Evolutionary conservation across 2,329 filamentous ascomycete species (phyloP), one percentile per base, ranked within the genome.

Genomic region (Botrytis hyacinthi): DNA sequence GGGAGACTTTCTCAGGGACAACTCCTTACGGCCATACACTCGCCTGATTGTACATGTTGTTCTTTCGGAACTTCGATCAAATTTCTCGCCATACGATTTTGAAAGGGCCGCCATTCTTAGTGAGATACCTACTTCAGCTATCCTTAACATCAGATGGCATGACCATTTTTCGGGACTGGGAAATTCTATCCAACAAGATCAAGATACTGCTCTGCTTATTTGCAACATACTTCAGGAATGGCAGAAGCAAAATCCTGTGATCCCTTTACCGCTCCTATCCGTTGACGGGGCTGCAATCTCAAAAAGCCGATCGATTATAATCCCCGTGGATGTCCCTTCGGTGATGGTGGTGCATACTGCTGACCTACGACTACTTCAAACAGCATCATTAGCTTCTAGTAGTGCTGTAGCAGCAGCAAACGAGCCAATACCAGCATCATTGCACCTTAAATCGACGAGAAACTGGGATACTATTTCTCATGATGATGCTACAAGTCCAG

Each of bases 301-400:
- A 35, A 84, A 87, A 32, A 85, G 82, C 75, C 87, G 87, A 32
- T 90, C 90, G 20, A 95, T 99, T 77, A 85, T 92, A 44, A 97
- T 99, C 71, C 93, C 95, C 0, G 95, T 99, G 22, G 94, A 97
- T 74, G 90, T 99, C 1, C 95, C 95, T 0, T 90, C 92, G 1
- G 86, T 97, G 2, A 89, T 93, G 66, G 89, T 97, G 32, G 88
- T 98, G 0, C 92, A 97, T 82, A 97, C 93, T 0, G 91, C 92
- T 4, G 89, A 92, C 70, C 86, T 95, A 42, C 84, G 85, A 42
- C 82, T 93, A 2, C 83, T 85, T 16, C 73, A 81, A 74, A 51
- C 78, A 74, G 79, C 78, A 79, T 82, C 80, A 72, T 78, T 79
- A 72, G 81, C 80, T 61, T 76, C 82, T 74, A 77, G 81, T 70